Evolutionary conservation across 1,139 yeast species (phyloP).

Genomic region (Magnusiomyces suaveolens): DNA sequence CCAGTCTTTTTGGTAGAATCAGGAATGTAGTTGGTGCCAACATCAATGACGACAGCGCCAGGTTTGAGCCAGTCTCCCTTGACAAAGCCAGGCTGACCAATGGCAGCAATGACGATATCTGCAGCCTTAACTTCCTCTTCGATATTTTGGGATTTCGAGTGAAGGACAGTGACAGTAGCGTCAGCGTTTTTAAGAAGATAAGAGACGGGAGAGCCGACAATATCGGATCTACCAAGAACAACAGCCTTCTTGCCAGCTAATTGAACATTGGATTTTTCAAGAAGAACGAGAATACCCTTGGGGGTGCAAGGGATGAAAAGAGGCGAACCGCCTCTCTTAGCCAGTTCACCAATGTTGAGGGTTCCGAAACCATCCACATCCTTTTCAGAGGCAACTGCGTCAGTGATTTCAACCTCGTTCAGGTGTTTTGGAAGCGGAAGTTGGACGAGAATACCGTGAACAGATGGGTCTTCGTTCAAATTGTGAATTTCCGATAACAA

Average conservation of each 20-base stretch:
- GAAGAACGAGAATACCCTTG: conserved; percentile 76
- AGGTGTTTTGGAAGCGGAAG: conserved; percentile 78
- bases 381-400: conserved; percentile 64
- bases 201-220: conserved; percentile 92
- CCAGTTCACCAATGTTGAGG: conserved; percentile 80
- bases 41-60: conserved; percentile 86
- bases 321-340: conserved; percentile 83
- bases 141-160: conserved; percentile 62
- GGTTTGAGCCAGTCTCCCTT: conserved; percentile 82
- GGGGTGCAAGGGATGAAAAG: conserved; percentile 92
- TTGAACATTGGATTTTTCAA: conserved; percentile 51
- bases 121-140: conserved; percentile 56
- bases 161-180: conserved; percentile 81
- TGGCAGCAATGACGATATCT: conserved; percentile 86
- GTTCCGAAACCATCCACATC: conserved; percentile 97
- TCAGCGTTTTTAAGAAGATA: conserved; percentile 67
- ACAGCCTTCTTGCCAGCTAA: conserved; percentile 80
- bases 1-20: conserved; percentile 77
- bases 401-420: conserved; percentile 69
- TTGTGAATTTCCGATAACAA: conserved; percentile 49
- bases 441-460: conserved; percentile 87
- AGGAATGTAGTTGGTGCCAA: conserved; percentile 83
- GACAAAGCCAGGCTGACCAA: conserved; percentile 75
- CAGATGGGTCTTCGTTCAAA: conserved; percentile 56
- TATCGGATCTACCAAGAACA: conserved; percentile 91